These are phyloP conservation scores for Microbotryomycetes sp. DNA, from an alignment of 1,284 basidiomycete genomes.

Conservation along the genomic window DNA sequence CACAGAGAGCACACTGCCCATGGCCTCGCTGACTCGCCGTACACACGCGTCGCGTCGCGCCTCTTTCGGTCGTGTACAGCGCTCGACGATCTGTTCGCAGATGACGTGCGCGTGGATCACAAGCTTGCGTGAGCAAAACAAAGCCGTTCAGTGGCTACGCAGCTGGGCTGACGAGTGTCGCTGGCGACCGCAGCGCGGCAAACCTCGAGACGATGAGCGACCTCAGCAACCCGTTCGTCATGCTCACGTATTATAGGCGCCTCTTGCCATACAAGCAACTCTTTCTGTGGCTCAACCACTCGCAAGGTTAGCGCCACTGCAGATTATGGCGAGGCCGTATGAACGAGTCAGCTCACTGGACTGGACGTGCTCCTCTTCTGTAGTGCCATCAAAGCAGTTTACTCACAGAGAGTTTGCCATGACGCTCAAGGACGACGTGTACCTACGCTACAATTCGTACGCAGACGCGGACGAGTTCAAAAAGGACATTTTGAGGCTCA, in stretches of 20 bases:
- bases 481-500: slow-evolving; percentile 72
- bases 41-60: neutral
- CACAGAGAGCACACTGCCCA: too few relatives aligned
- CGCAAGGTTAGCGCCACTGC: slow-evolving; percentile 48
- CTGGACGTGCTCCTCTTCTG: neutral
- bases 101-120: slow-evolving; percentile 9
- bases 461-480: slow-evolving; percentile 78
- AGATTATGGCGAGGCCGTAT: neutral
- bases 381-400: slow-evolving; percentile 58
- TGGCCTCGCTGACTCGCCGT: neutral
- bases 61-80: slow-evolving; percentile 1
- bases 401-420: slow-evolving; percentile 96
- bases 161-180: too few relatives aligned
- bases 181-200: too few relatives aligned
- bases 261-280: slow-evolving; percentile 92
- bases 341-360: neutral
- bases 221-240: slow-evolving; percentile 54
- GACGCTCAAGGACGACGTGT: slow-evolving; percentile 82
- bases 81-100: slow-evolving; percentile 26
- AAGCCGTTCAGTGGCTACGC: neutral
- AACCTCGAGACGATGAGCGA: slow-evolving; percentile 35
- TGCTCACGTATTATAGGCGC: slow-evolving; percentile 84
- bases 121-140: neutral
- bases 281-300: slow-evolving; percentile 92
- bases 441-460: slow-evolving; percentile 93